Evolutionary conservation across 306 rosid species (phyloP).

Genomic region (Albizia julibrissin): DNA sequence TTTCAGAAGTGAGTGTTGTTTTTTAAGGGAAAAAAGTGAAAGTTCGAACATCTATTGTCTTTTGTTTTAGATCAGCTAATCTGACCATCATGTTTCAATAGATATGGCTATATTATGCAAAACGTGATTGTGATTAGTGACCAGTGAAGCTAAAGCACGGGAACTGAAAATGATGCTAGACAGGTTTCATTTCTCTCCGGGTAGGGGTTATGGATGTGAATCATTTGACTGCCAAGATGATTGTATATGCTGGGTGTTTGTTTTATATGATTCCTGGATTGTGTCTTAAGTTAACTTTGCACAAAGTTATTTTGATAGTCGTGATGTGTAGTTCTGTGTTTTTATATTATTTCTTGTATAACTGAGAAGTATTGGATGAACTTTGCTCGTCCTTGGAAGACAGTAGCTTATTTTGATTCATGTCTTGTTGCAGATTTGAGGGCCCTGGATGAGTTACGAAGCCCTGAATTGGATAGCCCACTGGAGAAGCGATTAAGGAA

Average conservation of each 20-base stretch:
- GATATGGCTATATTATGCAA: not conserved
- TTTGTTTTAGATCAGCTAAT: constrained; percentile 5
- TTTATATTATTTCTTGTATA: not conserved
- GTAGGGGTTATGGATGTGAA: not conserved
- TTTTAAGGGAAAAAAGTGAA: not conserved
- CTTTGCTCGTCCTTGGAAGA: constrained; percentile 4
- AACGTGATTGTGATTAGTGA: not conserved
- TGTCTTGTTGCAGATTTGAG: constrained; percentile 53
- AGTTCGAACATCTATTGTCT: not conserved
- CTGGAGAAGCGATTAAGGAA: constrained; percentile 69
- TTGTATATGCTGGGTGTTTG: not conserved
- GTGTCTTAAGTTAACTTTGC: not conserved
- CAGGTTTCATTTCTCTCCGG: not conserved
- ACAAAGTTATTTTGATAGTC: not conserved
- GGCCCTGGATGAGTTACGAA: constrained; percentile 61
- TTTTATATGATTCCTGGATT: not conserved
- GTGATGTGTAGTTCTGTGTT: not conserved
- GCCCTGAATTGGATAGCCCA: constrained; percentile 72
- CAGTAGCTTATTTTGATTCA: constrained; percentile 26
- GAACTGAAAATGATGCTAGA: constrained; percentile 2
- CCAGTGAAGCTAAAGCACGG: not conserved
- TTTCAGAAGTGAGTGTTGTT: not conserved
- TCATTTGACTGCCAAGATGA: not conserved
- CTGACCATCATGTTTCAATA: constrained; percentile 6
- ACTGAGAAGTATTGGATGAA: constrained; percentile 5